A percentile compares a stretch with the other conserved stretches of the same genome.
phyloP scores from a whole-genome alignment of 192 early-diverging fungal genomes.

The Coemansia sp. region DNA sequence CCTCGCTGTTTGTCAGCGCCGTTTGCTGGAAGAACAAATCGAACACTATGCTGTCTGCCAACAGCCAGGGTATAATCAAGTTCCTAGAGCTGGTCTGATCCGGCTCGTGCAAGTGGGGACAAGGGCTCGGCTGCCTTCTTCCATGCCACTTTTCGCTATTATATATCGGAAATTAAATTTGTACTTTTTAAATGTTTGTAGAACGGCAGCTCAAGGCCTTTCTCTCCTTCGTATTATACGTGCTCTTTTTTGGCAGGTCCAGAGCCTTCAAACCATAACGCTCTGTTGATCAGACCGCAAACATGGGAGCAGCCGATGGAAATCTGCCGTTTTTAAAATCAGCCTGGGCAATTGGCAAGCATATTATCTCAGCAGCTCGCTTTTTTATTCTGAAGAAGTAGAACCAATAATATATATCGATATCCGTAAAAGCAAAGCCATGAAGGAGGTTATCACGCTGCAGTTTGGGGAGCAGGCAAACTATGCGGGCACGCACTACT shows the following conservation, averaged over 20 bases:
- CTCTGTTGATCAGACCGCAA: no score
- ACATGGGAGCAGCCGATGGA: no score
- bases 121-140: not conserved
- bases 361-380: not conserved
- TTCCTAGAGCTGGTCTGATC: constrained; percentile 68
- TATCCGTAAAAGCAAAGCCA: not conserved
- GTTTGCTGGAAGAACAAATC: constrained; percentile 87
- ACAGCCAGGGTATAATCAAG: constrained; percentile 87
- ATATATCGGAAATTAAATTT: not conserved
- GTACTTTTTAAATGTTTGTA: no score
- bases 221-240: no score
- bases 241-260: no score
- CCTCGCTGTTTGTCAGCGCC: constrained; percentile 80
- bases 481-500: constrained; percentile 88
- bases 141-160: not conserved
- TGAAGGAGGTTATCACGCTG: constrained; percentile 89
- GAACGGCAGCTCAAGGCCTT: no score
- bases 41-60: constrained; percentile 77
- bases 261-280: no score
- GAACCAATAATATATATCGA: no score
- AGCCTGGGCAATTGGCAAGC: not conserved
- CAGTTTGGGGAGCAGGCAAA: constrained; percentile 87
- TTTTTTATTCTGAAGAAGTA: constrained; percentile 18
- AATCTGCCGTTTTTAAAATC: not conserved
- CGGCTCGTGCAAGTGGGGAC: no score